A percentile compares a stretch with the other conserved stretches of the same genome.
phyloP scores from a whole-genome alignment of 495 filamentous ascomycete species.

The Hyphodiscus hymeniophilus region DNA sequence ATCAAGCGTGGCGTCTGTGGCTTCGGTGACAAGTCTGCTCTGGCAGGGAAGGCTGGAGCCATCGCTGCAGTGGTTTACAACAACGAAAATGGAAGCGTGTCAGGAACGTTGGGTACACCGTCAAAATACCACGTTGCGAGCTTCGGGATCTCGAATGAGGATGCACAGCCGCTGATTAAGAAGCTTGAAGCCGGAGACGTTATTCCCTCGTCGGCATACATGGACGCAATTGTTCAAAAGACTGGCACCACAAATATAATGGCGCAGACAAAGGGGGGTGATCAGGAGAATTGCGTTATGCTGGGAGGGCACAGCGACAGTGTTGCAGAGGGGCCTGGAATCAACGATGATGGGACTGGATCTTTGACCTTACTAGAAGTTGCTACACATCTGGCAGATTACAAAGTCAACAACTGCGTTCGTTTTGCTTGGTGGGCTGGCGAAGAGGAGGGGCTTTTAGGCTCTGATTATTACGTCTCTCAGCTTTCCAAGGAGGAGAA shows the following conservation, averaged over 20 bases:
- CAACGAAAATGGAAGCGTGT: slow-evolving; percentile 36
- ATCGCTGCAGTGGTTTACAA: slow-evolving; percentile 56
- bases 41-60: slow-evolving; percentile 49
- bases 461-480: slow-evolving; percentile 46
- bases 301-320: slow-evolving; percentile 49
- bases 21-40: slow-evolving; percentile 50
- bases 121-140: slow-evolving; percentile 46
- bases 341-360: slow-evolving; percentile 46
- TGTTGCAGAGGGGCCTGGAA: slow-evolving; percentile 39
- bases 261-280: slow-evolving; percentile 44
- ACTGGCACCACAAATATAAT: slow-evolving; percentile 45
- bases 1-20: slow-evolving; percentile 49
- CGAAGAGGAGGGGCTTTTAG: slow-evolving; percentile 51
- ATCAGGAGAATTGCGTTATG: slow-evolving; percentile 48
- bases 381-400: slow-evolving; percentile 39
- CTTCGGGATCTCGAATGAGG: slow-evolving; percentile 43
- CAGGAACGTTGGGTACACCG: slow-evolving; percentile 46
- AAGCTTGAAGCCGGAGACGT: slow-evolving; percentile 37
- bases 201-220: slow-evolving; percentile 45
- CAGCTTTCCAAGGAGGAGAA: slow-evolving; percentile 40
- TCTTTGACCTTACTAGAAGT: slow-evolving; percentile 46
- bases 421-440: slow-evolving; percentile 51
- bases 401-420: slow-evolving; percentile 46
- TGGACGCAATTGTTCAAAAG: slow-evolving; percentile 38
- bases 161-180: slow-evolving; percentile 39